Evolutionary conservation across 768 basidiomycete species (phyloP), one percentile per base, ranked within the genome.

Genomic region (Lentinula sp.): DNA sequence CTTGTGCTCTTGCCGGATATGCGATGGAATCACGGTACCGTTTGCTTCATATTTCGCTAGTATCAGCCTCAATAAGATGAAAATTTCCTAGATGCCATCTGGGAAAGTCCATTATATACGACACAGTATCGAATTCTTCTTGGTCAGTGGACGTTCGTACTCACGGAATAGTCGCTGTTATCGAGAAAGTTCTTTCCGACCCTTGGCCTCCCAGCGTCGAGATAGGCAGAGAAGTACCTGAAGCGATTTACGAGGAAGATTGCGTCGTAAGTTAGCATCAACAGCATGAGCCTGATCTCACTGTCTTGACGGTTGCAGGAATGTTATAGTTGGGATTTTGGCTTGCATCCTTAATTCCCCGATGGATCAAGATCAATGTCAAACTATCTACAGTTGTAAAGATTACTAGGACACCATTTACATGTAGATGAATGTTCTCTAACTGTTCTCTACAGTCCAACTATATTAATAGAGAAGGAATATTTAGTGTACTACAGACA

Each of bases 1-100:
- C 86, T 1, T 98, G 95, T 69, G 86, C 89, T 3, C 73, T 93
- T 9, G 91, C 81, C 21, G 95, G 95, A n/a, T 97, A 91, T 68
- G 95, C 93, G 2, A 80, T 95, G 80, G 93, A 94, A 72, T 81
- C 87, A 42, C 78, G 80, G 86, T 88, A 40, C 3, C 37, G 80
- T 73, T 5, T 10, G 34, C 18, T 28, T 28, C 8, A 39, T 5
- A 56, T 57, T 32, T 21, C 18, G 10, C 6, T 46, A 15, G 5
- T 45, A 5, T 31, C 42, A 11, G 37, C 7, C 3, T 39, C 37
- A 8, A 39, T 8, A 1, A 39, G 0, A 39, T 39, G 1, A 8
- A 39, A 39, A 31, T 56, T 28, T 28, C 28, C 54, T 61, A 88
- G 86, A 57, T 97, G 96, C 69, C 96, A 96, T 70, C 80, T 91